A percentile compares a stretch with the other conserved stretches of the same genome.
These are phyloP conservation scores for Macrolepiota albuminosa DNA, from an alignment of 768 basidiomycete genomes.

Conservation along the genomic window DNA sequence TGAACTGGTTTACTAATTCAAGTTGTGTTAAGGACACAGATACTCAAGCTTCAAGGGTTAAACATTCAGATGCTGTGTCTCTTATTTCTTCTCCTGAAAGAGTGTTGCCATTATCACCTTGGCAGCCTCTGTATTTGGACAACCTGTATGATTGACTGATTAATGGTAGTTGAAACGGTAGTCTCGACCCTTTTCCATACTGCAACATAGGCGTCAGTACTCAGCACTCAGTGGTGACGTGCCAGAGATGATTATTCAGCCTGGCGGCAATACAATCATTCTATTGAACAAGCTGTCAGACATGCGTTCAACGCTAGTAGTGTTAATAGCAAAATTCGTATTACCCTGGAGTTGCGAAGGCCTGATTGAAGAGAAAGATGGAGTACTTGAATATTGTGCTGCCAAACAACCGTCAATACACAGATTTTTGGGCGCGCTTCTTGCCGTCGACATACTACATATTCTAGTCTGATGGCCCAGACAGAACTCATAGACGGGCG, in stretches of 20 bases:
- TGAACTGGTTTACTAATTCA: no score
- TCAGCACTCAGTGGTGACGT: slow-evolving; percentile 13
- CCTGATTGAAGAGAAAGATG: no score
- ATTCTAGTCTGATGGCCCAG: slow-evolving; percentile 32
- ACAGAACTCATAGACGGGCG: slow-evolving; percentile 61
- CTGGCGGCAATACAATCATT: slow-evolving; percentile 20
- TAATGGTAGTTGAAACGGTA: slow-evolving; percentile 16
- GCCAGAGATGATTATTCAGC: slow-evolving; percentile 17
- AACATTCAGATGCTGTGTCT: slow-evolving; percentile 18
- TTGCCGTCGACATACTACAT: not conserved
- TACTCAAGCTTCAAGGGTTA: slow-evolving; percentile 8
- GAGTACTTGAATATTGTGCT: not conserved
- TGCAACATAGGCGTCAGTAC: slow-evolving; percentile 15
- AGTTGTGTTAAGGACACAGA: no score
- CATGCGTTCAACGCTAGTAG: not conserved
- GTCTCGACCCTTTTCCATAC: slow-evolving; percentile 21
- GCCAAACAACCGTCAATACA: slow-evolving; percentile 18
- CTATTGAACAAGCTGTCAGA: slow-evolving; percentile 22
- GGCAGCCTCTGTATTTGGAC: slow-evolving; percentile 17
- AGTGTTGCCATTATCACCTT: slow-evolving; percentile 23
- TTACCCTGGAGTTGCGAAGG: no score
- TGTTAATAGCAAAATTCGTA: no score
- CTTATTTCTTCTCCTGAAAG: not conserved
- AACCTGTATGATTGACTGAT: not conserved
- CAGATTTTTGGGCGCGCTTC: slow-evolving; percentile 8